Base-by-base conservation (phyloP, 805 yeast species). In the Sugiyamaella qingdaonensis region DNA sequence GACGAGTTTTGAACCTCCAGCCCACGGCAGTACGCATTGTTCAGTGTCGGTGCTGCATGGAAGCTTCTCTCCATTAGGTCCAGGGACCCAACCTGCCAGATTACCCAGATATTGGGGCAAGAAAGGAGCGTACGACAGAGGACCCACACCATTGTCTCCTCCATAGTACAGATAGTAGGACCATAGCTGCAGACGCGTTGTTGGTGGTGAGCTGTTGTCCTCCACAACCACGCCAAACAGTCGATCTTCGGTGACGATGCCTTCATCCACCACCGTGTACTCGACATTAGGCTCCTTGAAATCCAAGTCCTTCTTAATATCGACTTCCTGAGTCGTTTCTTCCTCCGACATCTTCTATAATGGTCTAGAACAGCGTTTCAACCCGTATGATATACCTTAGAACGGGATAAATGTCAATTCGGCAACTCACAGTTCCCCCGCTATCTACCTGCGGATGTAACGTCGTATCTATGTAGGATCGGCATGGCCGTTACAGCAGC, bases 201-300 rank as follows among this genome's bases (percentile, higher is more conserved):
- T 55, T 4, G 80, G 79, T 51, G 85, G 74, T 0, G 96, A 92
- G 10, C 95, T 82, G 61, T 88, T 96, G 65, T 92, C 96, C 63
- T 94, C 97, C 41, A 94, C 81, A 43, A 82, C 78, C 7, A 85
- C 86, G 54, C 89, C 97, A 64, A 92, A 94, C 55, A 94, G 73
- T 14, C 95, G 81, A 64, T 87, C 96, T 70, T 94, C 97, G 27
- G 94, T 80, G 58, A 48, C 35, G 3, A 21, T 27, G 16, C 33
- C 50, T 4, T 48, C 51, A 37, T 36, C 51, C 2, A n/a, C 45
- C 16, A 45, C 48, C 18, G 48, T 31, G 33, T 45, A 45, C 24
- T 45, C 48, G n/a, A 45, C 37, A 9, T 27, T 16, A 2, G 48
- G 48, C 34, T 45, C 48, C 21, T 45, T 45, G 43, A 39, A 16